Base-by-base conservation (phyloP, 2,329 filamentous ascomycete genomes). In the Fusarium fracticaudum region DNA sequence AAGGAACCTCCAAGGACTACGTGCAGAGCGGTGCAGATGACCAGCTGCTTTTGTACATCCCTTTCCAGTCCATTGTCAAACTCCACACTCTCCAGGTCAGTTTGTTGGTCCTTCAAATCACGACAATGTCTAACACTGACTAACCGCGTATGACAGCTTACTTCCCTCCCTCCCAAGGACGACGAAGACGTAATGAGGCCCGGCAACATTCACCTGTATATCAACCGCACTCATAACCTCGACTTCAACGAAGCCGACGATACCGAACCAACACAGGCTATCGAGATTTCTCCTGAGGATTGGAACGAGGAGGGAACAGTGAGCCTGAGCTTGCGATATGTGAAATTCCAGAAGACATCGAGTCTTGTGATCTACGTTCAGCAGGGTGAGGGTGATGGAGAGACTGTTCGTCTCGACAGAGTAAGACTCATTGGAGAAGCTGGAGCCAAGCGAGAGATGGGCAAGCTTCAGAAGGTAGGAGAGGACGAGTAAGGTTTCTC, bases 1-100 rank as follows among this genome's bases (percentile, higher is more conserved):
- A 91, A 79, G 68, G 73, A 40, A 82, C 75, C 29, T 48, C 70
- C 62, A 90, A 90, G 80, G 96, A 99, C 83, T 98, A 94, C 92
- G 91, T 98, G 29, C 94, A 98, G 86, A 98, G 94, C 82, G 96
- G 98, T 80, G 97, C 96, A 41, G 96, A 99, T 80, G 95, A 98
- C 85, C 96, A 99, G 86, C 86, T 99, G 71, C 93, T 98, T 89
- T 88, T 99, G 53, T 98, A 92, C 83, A 88, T 97, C 65, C 96
- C 96, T 2, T 98, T 99, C 85, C 92, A 95, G 82, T 91, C 92
- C 38, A 94, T 91, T 54, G 82, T 98, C 74, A 99, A 98, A 86
- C 88, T 98, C 59, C 96, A 98, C 84, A 95, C 94, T 17, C 84
- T 92, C 38, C 91, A 92, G 86, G 90, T 90, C 84, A 66, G 84